phyloP scores from a whole-genome alignment of 176 grass and related monocot species.

The Bolboschoenus planiculmis region DNA sequence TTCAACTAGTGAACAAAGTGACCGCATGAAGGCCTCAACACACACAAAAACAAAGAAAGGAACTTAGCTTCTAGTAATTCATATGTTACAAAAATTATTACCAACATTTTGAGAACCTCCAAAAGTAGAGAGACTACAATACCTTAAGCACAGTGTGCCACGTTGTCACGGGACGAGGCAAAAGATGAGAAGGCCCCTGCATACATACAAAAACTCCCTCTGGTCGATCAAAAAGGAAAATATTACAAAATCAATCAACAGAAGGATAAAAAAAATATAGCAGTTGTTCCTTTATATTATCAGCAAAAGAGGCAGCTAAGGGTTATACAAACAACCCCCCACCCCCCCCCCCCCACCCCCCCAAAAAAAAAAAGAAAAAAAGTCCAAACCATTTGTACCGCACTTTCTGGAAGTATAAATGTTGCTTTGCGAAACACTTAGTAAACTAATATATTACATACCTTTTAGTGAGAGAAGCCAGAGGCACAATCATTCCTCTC shows the following conservation, averaged over 20 bases:
- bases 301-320: not conserved
- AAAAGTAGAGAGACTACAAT: not conserved
- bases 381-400: not conserved
- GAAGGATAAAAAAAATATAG: too few relatives aligned
- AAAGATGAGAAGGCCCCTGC: not conserved
- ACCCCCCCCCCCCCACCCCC: not conserved
- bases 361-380: not conserved
- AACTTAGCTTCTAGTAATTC: not conserved
- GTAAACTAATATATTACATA: not conserved
- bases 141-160: not conserved
- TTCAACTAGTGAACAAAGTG: not conserved
- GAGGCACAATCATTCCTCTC: not conserved
- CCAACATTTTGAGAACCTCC: not conserved
- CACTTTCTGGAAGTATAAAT: not conserved
- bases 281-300: not conserved
- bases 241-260: not conserved
- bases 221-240: not conserved
- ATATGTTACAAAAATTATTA: conserved; percentile 1
- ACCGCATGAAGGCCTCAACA: too few relatives aligned
- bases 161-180: not conserved
- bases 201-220: not conserved
- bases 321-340: too few relatives aligned
- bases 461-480: not conserved
- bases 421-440: not conserved
- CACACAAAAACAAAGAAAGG: not conserved